Conservation (phyloP, 1,284 basidiomycete genomes). For the Ganoderma leucocontextum region DNA sequence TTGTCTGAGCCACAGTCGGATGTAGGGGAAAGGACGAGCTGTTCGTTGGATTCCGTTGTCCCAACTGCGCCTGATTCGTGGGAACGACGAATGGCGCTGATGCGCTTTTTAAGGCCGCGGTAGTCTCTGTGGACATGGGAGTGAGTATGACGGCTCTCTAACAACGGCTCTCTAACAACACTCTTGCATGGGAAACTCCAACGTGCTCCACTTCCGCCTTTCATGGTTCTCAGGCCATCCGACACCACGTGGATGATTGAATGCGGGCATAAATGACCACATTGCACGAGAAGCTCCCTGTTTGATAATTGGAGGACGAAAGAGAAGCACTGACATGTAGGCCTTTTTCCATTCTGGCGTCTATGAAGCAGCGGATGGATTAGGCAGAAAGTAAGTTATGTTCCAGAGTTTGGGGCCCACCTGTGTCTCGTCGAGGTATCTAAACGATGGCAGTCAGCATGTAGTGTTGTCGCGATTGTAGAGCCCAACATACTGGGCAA, state of each 20-base stretch:
- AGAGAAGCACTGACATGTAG: conserved; percentile 68
- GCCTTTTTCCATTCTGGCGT: conserved; percentile 85
- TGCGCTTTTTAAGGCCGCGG: conserved; percentile 72
- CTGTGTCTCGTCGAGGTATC: conserved; percentile 78
- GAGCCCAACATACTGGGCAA: conserved; percentile 27
- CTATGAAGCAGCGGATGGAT: conserved; percentile 46
- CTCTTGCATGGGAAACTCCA: too few relatives aligned
- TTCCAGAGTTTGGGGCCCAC: conserved; percentile 44
- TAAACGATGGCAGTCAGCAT: conserved; percentile 27
- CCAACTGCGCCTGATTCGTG: conserved; percentile 41
- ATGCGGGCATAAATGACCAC: background rate
- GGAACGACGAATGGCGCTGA: conserved; percentile 61
- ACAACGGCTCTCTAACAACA: background rate
- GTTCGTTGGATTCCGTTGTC: conserved; percentile 16
- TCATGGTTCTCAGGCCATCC: background rate
- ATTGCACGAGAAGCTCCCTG: conserved; percentile 16
- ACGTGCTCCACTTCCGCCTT: background rate
- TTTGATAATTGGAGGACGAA: conserved; percentile 2
- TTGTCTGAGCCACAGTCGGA: conserved; percentile 18
- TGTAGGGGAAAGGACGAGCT: conserved; percentile 15
- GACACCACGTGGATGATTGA: background rate
- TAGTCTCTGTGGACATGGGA: conserved; percentile 67
- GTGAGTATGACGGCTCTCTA: background rate
- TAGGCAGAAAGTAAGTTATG: conserved; percentile 3
- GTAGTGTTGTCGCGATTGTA: too few relatives aligned